Conservation (phyloP, 768 basidiomycete genomes). For the Chalciporus pseudorubinellus region DNA sequence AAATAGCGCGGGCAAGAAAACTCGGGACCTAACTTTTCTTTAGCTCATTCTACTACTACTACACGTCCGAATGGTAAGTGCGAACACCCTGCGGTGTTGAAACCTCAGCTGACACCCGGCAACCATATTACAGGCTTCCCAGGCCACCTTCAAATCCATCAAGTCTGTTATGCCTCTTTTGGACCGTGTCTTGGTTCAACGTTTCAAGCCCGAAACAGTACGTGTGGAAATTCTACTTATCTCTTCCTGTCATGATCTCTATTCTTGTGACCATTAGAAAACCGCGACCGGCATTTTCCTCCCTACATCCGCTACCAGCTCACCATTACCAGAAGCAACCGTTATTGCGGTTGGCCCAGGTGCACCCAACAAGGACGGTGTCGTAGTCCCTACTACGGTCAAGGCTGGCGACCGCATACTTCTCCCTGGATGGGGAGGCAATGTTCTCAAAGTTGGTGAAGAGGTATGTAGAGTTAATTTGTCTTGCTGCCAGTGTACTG, state of each 20-base stretch:
- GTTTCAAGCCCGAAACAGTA: slow-evolving; percentile 95
- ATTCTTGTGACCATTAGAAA: slow-evolving; percentile 57
- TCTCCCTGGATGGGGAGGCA: slow-evolving; percentile 96
- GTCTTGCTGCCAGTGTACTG: neutral
- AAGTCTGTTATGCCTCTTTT: slow-evolving; percentile 85
- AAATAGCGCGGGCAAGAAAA: slow-evolving; percentile 28
- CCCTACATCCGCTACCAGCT: slow-evolving; percentile 82
- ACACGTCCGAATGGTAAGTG: slow-evolving; percentile 28
- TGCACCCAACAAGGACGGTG: slow-evolving; percentile 84
- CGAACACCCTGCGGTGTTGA: neutral
- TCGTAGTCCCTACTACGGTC: slow-evolving; percentile 69
- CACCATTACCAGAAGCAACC: slow-evolving; percentile 93
- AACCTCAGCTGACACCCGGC: slow-evolving; percentile 1
- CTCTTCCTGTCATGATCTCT: neutral
- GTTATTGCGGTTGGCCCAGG: slow-evolving; percentile 96
- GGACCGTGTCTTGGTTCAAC: slow-evolving; percentile 95
- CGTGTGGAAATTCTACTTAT: slow-evolving; percentile 34
- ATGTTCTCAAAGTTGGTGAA: slow-evolving; percentile 92
- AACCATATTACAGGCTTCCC: slow-evolving; percentile 56
- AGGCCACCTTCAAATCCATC: slow-evolving; percentile 95
- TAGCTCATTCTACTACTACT: slow-evolving; percentile 21
- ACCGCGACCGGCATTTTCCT: slow-evolving; percentile 96
- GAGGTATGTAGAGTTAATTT: slow-evolving; percentile 57
- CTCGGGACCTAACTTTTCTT: slow-evolving; percentile 12
- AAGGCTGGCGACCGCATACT: slow-evolving; percentile 90